phyloP scores from a whole-genome alignment of 805 yeast genomes.

The Candida quercuum region DNA sequence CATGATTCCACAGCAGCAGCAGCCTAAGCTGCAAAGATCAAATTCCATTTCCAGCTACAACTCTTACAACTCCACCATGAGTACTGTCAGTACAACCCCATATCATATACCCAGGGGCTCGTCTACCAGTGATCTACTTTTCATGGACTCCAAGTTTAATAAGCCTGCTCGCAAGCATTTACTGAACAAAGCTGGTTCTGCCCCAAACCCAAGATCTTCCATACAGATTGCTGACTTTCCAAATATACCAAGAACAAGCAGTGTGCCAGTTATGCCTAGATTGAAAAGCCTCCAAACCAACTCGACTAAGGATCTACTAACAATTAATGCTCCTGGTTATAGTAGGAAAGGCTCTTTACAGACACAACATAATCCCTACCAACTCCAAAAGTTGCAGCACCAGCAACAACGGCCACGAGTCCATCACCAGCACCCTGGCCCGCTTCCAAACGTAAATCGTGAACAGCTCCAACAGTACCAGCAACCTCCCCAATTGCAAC shows the following conservation, averaged over 20 bases:
- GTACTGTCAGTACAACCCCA: conserved; percentile 4
- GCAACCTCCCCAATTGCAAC: conserved; percentile 1
- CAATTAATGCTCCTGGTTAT: not conserved
- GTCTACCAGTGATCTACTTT: conserved; percentile 20
- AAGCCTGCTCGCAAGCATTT: conserved; percentile 10
- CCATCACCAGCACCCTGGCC: conserved; percentile 2
- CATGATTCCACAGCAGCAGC: too few relatives aligned
- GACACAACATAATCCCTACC: conserved; percentile 5
- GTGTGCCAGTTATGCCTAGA: conserved; percentile 3
- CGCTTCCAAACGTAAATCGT: too few relatives aligned
- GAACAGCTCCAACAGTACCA: too few relatives aligned
- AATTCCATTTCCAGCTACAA: conserved; percentile 18
- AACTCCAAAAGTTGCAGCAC: conserved; percentile 1
- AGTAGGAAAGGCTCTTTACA: conserved; percentile 2
- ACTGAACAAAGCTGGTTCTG: not conserved
- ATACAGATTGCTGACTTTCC: not conserved
- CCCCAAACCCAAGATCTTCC: not conserved
- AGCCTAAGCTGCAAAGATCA: too few relatives aligned
- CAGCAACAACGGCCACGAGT: conserved; percentile 3
- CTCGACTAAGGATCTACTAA: conserved; percentile 4
- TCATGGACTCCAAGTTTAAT: conserved; percentile 14
- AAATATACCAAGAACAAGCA: conserved; percentile 2
- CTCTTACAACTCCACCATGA: conserved; percentile 11
- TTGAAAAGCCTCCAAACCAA: not conserved
- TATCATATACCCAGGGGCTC: conserved; percentile 14